Percentiles rank a stretch among this genome's conserved stretches.
Evolutionary conservation across 192 early-diverging fungal genomes (phyloP).

Genomic region (Geranomyces variabilis): DNA sequence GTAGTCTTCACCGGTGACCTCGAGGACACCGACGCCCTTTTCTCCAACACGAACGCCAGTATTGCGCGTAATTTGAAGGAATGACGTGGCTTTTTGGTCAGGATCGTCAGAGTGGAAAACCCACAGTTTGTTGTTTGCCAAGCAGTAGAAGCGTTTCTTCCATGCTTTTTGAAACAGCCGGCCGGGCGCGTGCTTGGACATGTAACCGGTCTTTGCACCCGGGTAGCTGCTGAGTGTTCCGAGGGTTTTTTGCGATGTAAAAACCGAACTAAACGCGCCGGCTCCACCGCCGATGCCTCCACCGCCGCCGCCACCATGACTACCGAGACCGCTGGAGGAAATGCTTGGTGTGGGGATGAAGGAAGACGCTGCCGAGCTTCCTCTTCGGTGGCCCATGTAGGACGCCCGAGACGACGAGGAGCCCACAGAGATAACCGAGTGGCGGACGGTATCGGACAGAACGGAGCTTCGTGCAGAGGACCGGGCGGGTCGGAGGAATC

Average conservation of each 20-base stretch:
- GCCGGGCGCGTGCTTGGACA: constrained; percentile 5
- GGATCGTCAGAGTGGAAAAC: background rate
- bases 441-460: background rate
- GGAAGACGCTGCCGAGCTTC: background rate
- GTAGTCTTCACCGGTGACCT: constrained; percentile 2
- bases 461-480: constrained; percentile 1
- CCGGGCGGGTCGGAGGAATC: constrained; percentile 1
- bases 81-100: background rate
- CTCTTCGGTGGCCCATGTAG: background rate
- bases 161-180: background rate
- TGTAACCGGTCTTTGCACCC: constrained; percentile 11
- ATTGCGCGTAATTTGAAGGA: background rate
- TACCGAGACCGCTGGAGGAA: too few species aligned
- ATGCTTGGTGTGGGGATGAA: background rate
- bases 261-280: background rate
- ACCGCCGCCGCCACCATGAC: background rate
- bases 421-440: background rate
- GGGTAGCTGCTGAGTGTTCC: background rate
- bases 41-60: background rate
- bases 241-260: constrained; percentile 11
- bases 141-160: constrained; percentile 4
- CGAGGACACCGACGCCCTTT: constrained; percentile 15
- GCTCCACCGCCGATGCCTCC: background rate
- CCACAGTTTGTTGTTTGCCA: constrained; percentile 10
- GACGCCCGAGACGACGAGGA: constrained; percentile 1